A percentile compares a stretch with the other conserved stretches of the same genome.
phyloP scores from a whole-genome alignment of 805 yeast genomes.

The Ogataea salicorniae region DNA sequence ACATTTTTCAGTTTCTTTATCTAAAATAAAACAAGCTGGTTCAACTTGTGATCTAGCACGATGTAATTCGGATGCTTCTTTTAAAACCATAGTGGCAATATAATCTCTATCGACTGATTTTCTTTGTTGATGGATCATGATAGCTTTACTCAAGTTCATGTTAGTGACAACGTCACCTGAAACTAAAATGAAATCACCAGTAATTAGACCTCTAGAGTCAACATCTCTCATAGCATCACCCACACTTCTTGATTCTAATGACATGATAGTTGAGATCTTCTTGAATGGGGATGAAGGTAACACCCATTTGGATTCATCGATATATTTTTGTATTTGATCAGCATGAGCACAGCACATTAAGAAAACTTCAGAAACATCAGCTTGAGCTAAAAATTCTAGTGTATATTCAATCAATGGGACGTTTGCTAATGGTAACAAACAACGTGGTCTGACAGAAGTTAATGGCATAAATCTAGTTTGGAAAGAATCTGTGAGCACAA shows the following conservation, averaged over 20 bases:
- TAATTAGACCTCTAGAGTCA: slow-evolving; percentile 83
- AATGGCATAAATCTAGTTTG: slow-evolving; percentile 91
- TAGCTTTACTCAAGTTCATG: slow-evolving; percentile 68
- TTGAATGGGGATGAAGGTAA: slow-evolving; percentile 71
- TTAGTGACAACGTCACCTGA: slow-evolving; percentile 97
- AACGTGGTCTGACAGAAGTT: slow-evolving; percentile 80
- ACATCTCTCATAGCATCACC: slow-evolving; percentile 98
- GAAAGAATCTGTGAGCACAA: slow-evolving; percentile 90
- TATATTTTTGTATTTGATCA: slow-evolving; percentile 77
- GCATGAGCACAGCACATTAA: slow-evolving; percentile 89
- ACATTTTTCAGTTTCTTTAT: slow-evolving; percentile 68
- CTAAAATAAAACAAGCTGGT: slow-evolving; percentile 81
- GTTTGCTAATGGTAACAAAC: slow-evolving; percentile 87
- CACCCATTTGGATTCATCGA: slow-evolving; percentile 69
- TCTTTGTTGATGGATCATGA: slow-evolving; percentile 68
- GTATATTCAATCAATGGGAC: slow-evolving; percentile 94
- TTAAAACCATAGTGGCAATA: slow-evolving; percentile 88
- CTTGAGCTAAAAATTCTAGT: slow-evolving; percentile 84
- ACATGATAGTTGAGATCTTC: slow-evolving; percentile 68
- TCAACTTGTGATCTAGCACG: slow-evolving; percentile 76
- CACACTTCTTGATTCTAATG: slow-evolving; percentile 83
- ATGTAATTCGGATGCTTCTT: slow-evolving; percentile 80
- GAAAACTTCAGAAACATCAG: slow-evolving; percentile 86
- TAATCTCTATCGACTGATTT: slow-evolving; percentile 80
- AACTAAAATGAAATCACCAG: slow-evolving; percentile 83